These are phyloP conservation scores for Pythium monospermum DNA, from an alignment of 352 stramenopile genomes.

Conservation along the genomic window DNA sequence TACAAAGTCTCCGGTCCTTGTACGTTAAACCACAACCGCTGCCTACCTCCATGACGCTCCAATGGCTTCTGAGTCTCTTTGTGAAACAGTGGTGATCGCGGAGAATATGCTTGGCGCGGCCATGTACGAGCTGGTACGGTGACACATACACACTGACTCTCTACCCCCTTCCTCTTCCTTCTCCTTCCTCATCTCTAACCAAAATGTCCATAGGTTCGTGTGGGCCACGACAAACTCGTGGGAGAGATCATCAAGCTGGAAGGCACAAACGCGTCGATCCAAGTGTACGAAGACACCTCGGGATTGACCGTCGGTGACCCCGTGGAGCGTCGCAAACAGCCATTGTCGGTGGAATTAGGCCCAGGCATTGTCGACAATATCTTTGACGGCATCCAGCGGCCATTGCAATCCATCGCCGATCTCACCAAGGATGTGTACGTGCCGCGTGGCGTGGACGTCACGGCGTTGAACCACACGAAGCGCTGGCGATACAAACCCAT, in stretches of 20 bases:
- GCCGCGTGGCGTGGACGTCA: conserved; percentile 95
- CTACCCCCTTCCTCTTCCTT: not conserved
- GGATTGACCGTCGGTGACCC: conserved; percentile 98
- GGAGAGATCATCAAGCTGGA: conserved; percentile 99
- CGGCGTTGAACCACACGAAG: conserved; percentile 91
- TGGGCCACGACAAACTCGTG: conserved; percentile 98
- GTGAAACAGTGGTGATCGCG: conserved; percentile 93
- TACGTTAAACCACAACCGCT: no score
- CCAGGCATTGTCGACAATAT: conserved; percentile 99
- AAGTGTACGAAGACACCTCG: conserved; percentile 98
- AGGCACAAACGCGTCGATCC: conserved; percentile 98
- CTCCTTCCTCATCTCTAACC: not conserved
- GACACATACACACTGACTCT: no score
- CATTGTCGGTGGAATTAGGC: conserved; percentile 97
- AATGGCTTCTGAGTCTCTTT: not conserved
- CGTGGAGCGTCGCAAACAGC: conserved; percentile 96
- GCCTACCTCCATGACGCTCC: no score
- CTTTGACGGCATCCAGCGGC: conserved; percentile 99
- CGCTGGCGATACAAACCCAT: conserved; percentile 95
- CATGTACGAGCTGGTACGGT: conserved; percentile 94
- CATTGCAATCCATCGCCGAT: conserved; percentile 95
- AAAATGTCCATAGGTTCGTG: conserved; percentile 84
- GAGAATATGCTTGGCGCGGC: conserved; percentile 98
- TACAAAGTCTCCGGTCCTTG: conserved; percentile 98
- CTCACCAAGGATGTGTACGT: conserved; percentile 97